Percentiles rank a stretch among this genome's conserved stretches.
These are phyloP conservation scores for Fraxinus dipetala DNA, from an alignment of 305 asterid genomes.

Conservation along the genomic window DNA sequence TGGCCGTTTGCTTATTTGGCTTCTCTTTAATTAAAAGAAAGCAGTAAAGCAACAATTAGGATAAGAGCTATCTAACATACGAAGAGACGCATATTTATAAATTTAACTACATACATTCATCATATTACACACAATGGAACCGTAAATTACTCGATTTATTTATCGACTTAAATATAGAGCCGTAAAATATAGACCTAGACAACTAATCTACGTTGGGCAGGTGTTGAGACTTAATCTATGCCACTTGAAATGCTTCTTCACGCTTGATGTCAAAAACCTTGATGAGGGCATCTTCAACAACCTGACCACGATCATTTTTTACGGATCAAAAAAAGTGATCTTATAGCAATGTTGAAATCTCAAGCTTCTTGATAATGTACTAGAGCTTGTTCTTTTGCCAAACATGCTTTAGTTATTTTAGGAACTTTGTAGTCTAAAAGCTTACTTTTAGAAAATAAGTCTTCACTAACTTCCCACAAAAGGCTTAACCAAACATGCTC, in stretches of 20 bases:
- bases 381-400: not conserved
- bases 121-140: slow-evolving; percentile 13
- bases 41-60: not conserved
- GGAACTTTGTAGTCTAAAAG: not conserved
- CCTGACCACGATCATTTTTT: slow-evolving; percentile 40
- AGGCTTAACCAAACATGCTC: not conserved
- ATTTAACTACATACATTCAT: slow-evolving; percentile 20
- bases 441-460: not conserved
- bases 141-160: not conserved
- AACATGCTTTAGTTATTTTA: not conserved
- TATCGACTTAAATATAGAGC: not conserved
- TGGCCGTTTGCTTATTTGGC: not conserved
- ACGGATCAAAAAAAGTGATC: not conserved
- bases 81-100: not conserved
- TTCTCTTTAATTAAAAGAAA: not conserved
- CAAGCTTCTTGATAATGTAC: not conserved
- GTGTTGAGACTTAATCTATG: slow-evolving; percentile 30
- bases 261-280: slow-evolving; percentile 78
- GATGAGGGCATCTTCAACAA: slow-evolving; percentile 71
- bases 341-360: not conserved
- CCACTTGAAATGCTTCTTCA: slow-evolving; percentile 62
- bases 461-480: not conserved
- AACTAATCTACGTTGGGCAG: not conserved
- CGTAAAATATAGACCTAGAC: not conserved
- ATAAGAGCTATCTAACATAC: too few species aligned